Conservation (phyloP, 1,284 basidiomycete species). For the Athelia sp. region DNA sequence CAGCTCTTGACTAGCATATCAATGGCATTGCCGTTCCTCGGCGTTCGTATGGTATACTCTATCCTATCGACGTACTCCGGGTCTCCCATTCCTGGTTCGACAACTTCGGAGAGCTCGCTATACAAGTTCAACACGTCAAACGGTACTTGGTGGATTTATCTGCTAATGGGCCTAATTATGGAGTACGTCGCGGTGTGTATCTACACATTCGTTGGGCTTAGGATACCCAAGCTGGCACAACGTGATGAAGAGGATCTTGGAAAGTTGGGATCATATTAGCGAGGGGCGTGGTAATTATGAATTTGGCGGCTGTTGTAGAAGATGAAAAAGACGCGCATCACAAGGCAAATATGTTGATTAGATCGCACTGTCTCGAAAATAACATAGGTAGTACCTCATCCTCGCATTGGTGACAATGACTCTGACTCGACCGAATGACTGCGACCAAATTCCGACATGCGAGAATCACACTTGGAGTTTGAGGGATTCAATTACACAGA, state of each 20-base stretch:
- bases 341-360: too few species aligned
- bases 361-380: too few species aligned
- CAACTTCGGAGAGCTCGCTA: neutral
- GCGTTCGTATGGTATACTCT: conserved; percentile 48
- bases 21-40: conserved; percentile 52
- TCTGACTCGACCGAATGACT: too few species aligned
- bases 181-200: conserved; percentile 7
- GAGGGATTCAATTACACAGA: too few species aligned
- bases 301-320: too few species aligned
- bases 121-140: conserved; percentile 8
- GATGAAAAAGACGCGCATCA: too few species aligned
- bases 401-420: too few species aligned
- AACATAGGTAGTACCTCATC: too few species aligned
- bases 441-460: too few species aligned
- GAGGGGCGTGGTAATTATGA: too few species aligned
- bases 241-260: neutral
- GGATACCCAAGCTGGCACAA: neutral
- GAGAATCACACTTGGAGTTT: too few species aligned
- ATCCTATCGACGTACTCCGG: conserved; percentile 48
- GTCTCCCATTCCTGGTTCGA: neutral
- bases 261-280: too few species aligned
- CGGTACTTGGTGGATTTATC: conserved; percentile 9
- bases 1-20: conserved; percentile 51
- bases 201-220: conserved; percentile 3
- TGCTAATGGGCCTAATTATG: conserved; percentile 9